A percentile compares a stretch with the other conserved stretches of the same genome.
Evolutionary conservation across 805 yeast species (phyloP).

Genomic region (Kluyveromyces aestuarii): DNA sequence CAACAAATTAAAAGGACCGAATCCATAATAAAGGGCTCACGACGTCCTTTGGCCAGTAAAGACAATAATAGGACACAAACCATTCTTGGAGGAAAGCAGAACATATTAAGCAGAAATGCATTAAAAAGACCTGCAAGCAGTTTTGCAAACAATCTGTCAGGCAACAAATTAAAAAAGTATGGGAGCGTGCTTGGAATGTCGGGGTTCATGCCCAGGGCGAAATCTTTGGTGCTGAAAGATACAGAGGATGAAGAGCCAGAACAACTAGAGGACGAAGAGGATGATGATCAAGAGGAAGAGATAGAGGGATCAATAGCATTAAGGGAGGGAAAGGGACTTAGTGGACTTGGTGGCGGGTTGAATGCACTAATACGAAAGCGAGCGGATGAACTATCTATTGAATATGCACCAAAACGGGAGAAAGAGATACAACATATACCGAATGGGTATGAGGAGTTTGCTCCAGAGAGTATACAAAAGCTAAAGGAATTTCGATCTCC

Average conservation of each 20-base stretch:
- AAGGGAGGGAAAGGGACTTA: conserved; percentile 11
- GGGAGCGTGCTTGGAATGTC: conserved; percentile 20
- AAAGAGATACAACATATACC: conserved; percentile 38
- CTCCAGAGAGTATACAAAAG: conserved; percentile 23
- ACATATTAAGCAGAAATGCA: neutral
- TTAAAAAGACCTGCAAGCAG: conserved; percentile 5
- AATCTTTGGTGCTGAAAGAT: conserved; percentile 25
- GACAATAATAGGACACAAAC: conserved; percentile 18
- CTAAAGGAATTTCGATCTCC: conserved; percentile 17
- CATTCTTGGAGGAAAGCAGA: neutral
- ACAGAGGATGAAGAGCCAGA: conserved; percentile 8
- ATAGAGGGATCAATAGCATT: conserved; percentile 5
- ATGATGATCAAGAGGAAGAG: conserved; percentile 10
- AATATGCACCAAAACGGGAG: conserved; percentile 34
- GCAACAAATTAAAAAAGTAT: conserved; percentile 24
- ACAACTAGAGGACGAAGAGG: conserved; percentile 9
- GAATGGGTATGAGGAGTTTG: conserved; percentile 34
- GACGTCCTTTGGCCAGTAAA: conserved; percentile 25
- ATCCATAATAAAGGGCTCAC: conserved; percentile 4
- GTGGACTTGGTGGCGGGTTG: conserved; percentile 12
- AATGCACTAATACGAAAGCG: conserved; percentile 12
- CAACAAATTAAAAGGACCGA: conserved; percentile 2
- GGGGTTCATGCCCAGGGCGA: conserved; percentile 18
- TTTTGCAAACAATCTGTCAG: conserved; percentile 4
- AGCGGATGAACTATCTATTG: conserved; percentile 37